Evolutionary conservation across 2,329 filamentous ascomycete genomes (phyloP), one percentile per base, ranked within the genome.

Genomic region (Penicillium corylophilum): DNA sequence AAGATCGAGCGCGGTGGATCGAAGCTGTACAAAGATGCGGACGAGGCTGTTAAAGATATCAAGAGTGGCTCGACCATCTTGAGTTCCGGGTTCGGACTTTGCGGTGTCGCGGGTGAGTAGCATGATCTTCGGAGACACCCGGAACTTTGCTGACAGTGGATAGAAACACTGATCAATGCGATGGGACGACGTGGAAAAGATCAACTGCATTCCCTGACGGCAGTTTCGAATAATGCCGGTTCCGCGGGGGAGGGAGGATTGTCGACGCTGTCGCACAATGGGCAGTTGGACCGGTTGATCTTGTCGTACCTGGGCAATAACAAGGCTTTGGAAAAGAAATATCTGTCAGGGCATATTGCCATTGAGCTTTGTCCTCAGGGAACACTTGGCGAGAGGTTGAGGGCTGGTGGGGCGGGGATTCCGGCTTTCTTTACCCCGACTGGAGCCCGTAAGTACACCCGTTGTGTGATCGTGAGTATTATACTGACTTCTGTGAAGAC

Each of bases 341-440:
- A 92, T 61, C 70, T 92, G 31, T 83, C 80, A 1, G 88, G 88
- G n/a, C 76, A 89, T 62, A 82, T 91, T 62, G 85, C 85, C 6
- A 80, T 92, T 56, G 87, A 92, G 71, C 76, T 92, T 38, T 90
- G 86, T 49, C 88, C 88, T 0, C 88, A 92, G 62, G 88, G 88
- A 9, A 71, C 67, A 4, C 48, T 71, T 45, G 68, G 67, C 6
- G 68, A 71, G 55, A 57, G 87, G 58, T 81, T 89, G 62, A 78
- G 87, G 38, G 87, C 87, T 6, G 88, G 83, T 1, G 88, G 88
- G 4, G 86, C 86, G 22, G 88, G 88, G 8, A 90, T 92, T 45
- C 88, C 88, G 1, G 88, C 88, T 0, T 92, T 94, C 67, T 94
- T 85, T 65, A 92, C 89, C 0, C 85, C 88, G 0, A 90, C 89